Conservation (phyloP, 306 rosid genomes). For the Prinsepia uniflora region DNA sequence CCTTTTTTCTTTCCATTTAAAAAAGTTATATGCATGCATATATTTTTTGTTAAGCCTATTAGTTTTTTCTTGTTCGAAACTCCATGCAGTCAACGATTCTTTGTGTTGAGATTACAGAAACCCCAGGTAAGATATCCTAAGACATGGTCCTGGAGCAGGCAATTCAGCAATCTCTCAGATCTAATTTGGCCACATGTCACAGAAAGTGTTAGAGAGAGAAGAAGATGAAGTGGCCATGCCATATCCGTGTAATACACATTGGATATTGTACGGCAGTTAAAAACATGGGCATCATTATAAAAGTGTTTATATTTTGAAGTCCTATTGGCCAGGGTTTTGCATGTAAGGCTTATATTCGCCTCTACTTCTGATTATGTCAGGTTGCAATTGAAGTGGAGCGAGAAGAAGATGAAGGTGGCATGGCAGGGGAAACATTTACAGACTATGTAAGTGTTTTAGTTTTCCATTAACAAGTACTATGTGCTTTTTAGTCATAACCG, state of each 20-base stretch:
- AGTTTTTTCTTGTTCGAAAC: neutral
- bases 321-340: constrained; percentile 3
- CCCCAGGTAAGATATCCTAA: neutral
- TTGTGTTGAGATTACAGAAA: neutral
- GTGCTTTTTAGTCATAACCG: neutral
- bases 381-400: constrained; percentile 95
- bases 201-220: neutral
- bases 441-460: constrained; percentile 75
- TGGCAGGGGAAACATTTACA: constrained; percentile 90
- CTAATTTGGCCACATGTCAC: neutral
- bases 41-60: neutral
- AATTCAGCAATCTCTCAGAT: neutral
- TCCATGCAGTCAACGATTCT: neutral
- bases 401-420: constrained; percentile 98
- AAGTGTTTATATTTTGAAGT: neutral
- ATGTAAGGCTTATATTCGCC: neutral
- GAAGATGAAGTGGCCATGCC: no score
- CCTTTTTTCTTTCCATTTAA: no score
- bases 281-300: neutral
- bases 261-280: neutral
- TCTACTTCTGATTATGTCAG: constrained; percentile 42
- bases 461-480: neutral
- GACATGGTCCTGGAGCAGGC: neutral
- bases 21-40: no score
- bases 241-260: neutral